Evolutionary conservation across 352 stramenopile species (phyloP).

Genomic region (Pythium periplocum): DNA sequence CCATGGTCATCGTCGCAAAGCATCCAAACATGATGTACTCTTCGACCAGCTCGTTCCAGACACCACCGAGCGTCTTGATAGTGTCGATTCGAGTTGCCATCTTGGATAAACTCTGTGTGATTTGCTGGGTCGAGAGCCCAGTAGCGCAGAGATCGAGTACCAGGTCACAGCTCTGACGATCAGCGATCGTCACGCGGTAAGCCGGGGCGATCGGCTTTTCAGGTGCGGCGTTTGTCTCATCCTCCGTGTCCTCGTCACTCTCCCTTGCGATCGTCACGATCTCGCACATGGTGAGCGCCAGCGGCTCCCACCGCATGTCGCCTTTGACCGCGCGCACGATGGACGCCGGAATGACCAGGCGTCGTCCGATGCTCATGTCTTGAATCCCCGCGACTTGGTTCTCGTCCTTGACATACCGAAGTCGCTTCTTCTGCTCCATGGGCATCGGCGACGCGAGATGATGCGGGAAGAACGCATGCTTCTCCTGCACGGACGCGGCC

Average conservation of each 20-base stretch:
- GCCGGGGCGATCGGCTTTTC: not conserved
- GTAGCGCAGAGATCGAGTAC: constrained; percentile 18
- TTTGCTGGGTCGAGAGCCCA: constrained; percentile 16
- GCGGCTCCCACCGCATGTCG: constrained; percentile 2
- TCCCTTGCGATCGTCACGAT: not conserved
- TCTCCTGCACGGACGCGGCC: constrained; percentile 31
- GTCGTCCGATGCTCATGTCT: no score
- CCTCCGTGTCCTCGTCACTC: not conserved
- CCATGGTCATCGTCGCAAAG: constrained; percentile 28
- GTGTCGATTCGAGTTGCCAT: constrained; percentile 13
- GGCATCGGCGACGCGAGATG: constrained; percentile 9
- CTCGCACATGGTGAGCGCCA: not conserved
- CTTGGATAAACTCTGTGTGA: constrained; percentile 12
- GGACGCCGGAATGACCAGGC: no score
- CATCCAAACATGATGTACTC: constrained; percentile 23
- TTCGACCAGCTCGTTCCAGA: constrained; percentile 23
- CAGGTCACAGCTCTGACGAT: constrained; percentile 21
- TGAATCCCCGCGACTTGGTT: no score
- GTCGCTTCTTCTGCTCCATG: constrained; percentile 2
- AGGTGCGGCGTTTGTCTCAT: not conserved
- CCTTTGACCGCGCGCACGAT: not conserved
- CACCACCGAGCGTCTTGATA: constrained; percentile 24
- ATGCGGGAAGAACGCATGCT: constrained; percentile 42
- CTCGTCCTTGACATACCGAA: not conserved
- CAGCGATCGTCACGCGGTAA: constrained; percentile 15